Evolutionary conservation across 345 rosid genomes (phyloP).

Genomic region (Citrus reticulata): DNA sequence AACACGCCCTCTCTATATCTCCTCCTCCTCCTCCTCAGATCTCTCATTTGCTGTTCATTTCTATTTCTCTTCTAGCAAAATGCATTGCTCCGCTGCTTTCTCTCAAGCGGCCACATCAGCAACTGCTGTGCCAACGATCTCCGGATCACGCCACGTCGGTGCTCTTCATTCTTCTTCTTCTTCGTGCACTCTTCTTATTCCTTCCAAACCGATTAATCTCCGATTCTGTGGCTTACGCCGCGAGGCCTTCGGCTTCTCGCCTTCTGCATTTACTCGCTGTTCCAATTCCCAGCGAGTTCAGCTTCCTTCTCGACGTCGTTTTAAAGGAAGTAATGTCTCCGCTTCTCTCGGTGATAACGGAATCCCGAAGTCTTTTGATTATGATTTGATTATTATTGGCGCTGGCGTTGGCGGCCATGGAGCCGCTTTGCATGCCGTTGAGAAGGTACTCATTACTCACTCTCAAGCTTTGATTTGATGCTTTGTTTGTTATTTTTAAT

Average conservation of each 20-base stretch:
- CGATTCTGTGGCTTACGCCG: conserved; percentile 78
- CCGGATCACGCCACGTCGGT: conserved; percentile 19
- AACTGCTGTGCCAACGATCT: background rate
- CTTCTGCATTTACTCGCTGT: conserved; percentile 14
- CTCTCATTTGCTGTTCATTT: background rate
- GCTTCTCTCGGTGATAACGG: conserved; percentile 57
- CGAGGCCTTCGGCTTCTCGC: conserved; percentile 46
- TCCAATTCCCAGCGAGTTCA: conserved; percentile 17
- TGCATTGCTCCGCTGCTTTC: conserved; percentile 59
- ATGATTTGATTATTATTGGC: conserved; percentile 88
- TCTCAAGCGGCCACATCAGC: conserved; percentile 26
- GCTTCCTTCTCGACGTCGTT: conserved; percentile 9
- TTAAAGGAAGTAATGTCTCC: conserved; percentile 14
- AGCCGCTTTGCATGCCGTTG: conserved; percentile 96
- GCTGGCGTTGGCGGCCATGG: conserved; percentile 99
- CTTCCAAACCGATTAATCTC: conserved; percentile 50
- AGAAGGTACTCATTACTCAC: conserved; percentile 46
- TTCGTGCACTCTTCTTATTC: conserved; percentile 16
- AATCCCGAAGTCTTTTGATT: conserved; percentile 70
- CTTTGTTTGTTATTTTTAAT: background rate
- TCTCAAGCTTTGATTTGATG: background rate
- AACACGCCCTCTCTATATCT: conserved; percentile 5
- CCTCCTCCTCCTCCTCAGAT: conserved; percentile 6
- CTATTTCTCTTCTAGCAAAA: conserved; percentile 10
- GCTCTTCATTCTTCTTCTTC: conserved; percentile 7